A percentile compares a stretch with the other conserved stretches of the same genome.
These are phyloP conservation scores for Hypoxylon perforatum DNA, from an alignment of 495 filamentous ascomycete genomes.

Conservation along the genomic window DNA sequence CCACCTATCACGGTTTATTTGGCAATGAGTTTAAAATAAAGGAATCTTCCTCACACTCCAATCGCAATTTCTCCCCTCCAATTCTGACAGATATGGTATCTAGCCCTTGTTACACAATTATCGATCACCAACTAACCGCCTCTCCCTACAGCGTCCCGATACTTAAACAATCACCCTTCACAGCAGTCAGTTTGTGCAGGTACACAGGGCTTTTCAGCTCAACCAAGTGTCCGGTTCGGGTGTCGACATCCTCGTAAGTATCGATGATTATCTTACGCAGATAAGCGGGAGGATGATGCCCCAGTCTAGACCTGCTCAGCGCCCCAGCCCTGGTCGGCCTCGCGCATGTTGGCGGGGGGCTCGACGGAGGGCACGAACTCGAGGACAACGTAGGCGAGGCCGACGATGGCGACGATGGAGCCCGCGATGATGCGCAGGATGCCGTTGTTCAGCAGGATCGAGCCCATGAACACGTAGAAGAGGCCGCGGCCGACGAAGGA, in stretches of 20 bases:
- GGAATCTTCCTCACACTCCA: constrained; percentile 3
- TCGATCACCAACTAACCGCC: not conserved
- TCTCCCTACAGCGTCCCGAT: no score
- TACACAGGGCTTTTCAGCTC: no score
- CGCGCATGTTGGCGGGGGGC: constrained; percentile 97
- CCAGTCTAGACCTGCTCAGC: constrained; percentile 88
- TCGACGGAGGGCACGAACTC: constrained; percentile 97
- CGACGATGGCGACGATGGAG: constrained; percentile 77
- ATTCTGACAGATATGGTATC: not conserved
- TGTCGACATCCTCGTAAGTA: no score
- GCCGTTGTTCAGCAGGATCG: constrained; percentile 75
- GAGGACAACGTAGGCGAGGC: constrained; percentile 81
- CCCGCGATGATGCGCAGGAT: constrained; percentile 71
- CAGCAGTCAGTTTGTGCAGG: no score
- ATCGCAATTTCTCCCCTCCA: not conserved
- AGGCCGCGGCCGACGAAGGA: constrained; percentile 94
- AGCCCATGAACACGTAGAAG: constrained; percentile 97
- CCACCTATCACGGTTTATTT: not conserved
- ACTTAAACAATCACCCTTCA: no score
- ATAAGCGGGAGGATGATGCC: no score
- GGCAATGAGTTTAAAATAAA: constrained; percentile 1
- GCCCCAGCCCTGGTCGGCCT: constrained; percentile 88
- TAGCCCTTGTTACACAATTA: not conserved
- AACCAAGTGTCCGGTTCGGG: no score
- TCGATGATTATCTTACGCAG: no score